phyloP scores from a whole-genome alignment of 257 asterid genomes.

The Anisodus tanguticus region DNA sequence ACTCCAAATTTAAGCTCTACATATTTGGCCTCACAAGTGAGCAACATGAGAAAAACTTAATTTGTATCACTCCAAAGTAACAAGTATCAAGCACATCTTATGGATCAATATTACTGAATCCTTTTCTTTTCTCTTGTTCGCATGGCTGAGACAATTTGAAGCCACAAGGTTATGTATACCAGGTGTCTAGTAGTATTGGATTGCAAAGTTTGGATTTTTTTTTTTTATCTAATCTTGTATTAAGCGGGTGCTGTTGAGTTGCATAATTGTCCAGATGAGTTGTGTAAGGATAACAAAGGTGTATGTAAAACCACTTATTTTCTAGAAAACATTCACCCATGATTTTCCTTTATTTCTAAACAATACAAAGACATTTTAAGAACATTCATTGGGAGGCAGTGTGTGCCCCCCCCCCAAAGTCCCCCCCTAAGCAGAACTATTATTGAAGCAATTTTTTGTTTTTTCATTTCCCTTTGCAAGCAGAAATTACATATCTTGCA shows the following conservation, averaged over 20 bases:
- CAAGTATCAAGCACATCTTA: background rate
- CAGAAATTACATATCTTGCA: too few relatives aligned
- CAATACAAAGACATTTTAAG: too few relatives aligned
- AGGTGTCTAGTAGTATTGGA: background rate
- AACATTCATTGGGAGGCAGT: too few relatives aligned
- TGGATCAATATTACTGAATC: background rate
- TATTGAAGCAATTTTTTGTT: too few relatives aligned
- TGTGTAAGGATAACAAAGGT: background rate
- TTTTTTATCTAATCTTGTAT: background rate
- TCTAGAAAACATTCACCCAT: too few relatives aligned
- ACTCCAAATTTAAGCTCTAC: conserved; percentile 31
- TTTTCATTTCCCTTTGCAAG: too few relatives aligned
- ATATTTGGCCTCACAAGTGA: conserved; percentile 29
- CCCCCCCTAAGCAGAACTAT: too few relatives aligned
- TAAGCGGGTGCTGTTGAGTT: background rate
- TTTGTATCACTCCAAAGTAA: background rate
- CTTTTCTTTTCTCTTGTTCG: background rate
- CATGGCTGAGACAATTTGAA: background rate
- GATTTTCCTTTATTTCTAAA: too few relatives aligned
- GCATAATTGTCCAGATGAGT: background rate
- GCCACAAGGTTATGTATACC: background rate
- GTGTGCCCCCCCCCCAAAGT: too few relatives aligned
- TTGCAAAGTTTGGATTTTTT: background rate
- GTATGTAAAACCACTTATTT: too few relatives aligned
- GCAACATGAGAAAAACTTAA: conserved; percentile 6